Evolutionary conservation across 306 rosid genomes (phyloP), one percentile per base, ranked within the genome.

Genomic region (Dryas octopetala): DNA sequence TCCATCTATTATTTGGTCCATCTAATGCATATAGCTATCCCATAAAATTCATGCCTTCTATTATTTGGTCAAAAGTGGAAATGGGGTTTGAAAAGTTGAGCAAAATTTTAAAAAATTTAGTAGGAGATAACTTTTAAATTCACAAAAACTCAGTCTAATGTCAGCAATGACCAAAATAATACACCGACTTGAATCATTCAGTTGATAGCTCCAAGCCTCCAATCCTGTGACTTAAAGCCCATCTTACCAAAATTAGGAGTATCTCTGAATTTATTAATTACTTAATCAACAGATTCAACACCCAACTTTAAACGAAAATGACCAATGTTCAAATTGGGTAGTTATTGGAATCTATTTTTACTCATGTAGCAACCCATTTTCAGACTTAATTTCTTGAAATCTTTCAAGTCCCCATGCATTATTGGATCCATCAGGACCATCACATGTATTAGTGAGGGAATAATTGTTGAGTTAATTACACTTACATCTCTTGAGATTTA

Each of bases 141-240:
- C 59, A 26, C 32, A 51, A 74, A 73, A 49, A 60, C 43, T 41
- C 26, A 62, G 43, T 62, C 41, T 41, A 74, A 62, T 50, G 63
- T 63, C 78, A 40, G 71, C 71, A 51, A 32, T 63, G 78, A 63
- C n/a, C 4, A 12, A 14, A 51, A 8, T 6, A 55, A 17, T 9
- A 17, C 11, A 4, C 45, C 3, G 38, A 32, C 38, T 62, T 62
- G 46, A 62, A 38, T 62, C 12, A 62, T 38, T 32, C 66, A 13
- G 46, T 62, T 62, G 7, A 62, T 32, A 38, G 10, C 66, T 62
- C 66, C 46, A 38, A 61, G 16, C 46, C 46, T 32, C 46, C 6
- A 32, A 32, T 9, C 46, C 13, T 61, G 43, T 59, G 41, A 59
- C 32, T 59, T 59, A 26, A 6, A 32, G 2, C 17, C 19, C 46